Evolutionary conservation across 208 protist species (phyloP), one percentile per base, ranked within the genome.

Genomic region (Leishmania turanica): DNA sequence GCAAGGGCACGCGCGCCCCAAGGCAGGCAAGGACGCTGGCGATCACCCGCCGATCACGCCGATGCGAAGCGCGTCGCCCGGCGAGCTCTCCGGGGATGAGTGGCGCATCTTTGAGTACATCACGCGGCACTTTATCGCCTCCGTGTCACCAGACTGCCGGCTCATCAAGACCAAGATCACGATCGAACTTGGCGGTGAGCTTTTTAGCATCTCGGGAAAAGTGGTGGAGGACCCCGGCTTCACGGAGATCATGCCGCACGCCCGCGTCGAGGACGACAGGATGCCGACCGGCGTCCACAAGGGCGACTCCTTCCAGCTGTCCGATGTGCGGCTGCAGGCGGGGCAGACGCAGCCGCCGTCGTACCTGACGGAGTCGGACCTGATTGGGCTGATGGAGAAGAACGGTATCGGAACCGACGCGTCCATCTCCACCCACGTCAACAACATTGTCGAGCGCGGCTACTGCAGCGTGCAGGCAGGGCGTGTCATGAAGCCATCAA

Each of bases 351-450:
- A 93, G 76, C 84, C 99, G 37, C 99, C 99, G 27, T 83, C 87
- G n/a, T 96, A 99, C 58, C 84, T 99, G 13, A 98, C 97, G 2
- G 99, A 99, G 88, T 75, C 98, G 0, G 98, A 99, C 40, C 87
- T 99, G 17, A 99, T 99, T 54, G 86, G 88, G 1, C 73, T 98
- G 15, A 99, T 99, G 99, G 99, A 99, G 74, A 95, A 95, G 77
- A 90, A 99, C 81, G 95, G 97, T 51, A 99, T 99, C 75, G 99
- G 99, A 49, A 99, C 99, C 3, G 99, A 99, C 89, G 99, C 99
- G 4, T 99, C 99, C 21, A 99, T 99, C 80, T 98, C 99, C 4
- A 89, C 98, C 81, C 99, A 99, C 88, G 99, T 99, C 45, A 91
- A 99, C 81, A 99, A 94, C 62, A 97, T 99, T 69, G 87, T 98